Evolutionary conservation across 306 rosid genomes (phyloP).

Genomic region (Cyamopsis tetragonoloba): DNA sequence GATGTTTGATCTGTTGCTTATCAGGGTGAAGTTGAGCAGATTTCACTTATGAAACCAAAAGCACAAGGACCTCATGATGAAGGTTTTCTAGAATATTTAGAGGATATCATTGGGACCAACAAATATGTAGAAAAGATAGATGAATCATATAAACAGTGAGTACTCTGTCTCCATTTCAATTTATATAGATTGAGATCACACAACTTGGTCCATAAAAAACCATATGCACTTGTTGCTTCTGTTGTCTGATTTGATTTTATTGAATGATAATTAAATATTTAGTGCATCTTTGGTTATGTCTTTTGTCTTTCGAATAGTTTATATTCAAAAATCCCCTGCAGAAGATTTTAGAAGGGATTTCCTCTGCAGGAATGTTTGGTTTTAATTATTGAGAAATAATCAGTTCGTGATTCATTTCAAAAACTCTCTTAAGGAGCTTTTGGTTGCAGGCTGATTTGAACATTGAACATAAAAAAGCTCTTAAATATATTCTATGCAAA

Average conservation of each 20-base stretch:
- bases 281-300: neutral
- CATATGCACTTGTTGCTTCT: neutral
- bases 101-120: constrained; percentile 90
- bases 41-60: constrained; percentile 96
- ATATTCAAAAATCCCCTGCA: neutral
- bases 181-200: neutral
- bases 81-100: constrained; percentile 95
- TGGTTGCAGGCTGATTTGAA: neutral
- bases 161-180: constrained; percentile 26
- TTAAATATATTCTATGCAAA: neutral
- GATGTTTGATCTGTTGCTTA: constrained; percentile 31
- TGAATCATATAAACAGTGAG: constrained; percentile 78
- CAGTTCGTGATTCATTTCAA: no score
- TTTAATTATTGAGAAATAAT: neutral
- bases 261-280: neutral
- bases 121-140: constrained; percentile 88
- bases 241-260: constrained; percentile 1
- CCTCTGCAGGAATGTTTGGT: neutral
- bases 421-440: neutral
- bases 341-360: neutral
- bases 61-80: constrained; percentile 98
- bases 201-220: neutral
- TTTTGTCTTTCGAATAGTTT: neutral
- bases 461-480: neutral
- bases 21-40: constrained; percentile 98